Percentiles rank a stretch among this genome's conserved stretches.
Conservation (phyloP, 2,329 filamentous ascomycete species). For the Dryadomyces quercus-mongolicae region DNA sequence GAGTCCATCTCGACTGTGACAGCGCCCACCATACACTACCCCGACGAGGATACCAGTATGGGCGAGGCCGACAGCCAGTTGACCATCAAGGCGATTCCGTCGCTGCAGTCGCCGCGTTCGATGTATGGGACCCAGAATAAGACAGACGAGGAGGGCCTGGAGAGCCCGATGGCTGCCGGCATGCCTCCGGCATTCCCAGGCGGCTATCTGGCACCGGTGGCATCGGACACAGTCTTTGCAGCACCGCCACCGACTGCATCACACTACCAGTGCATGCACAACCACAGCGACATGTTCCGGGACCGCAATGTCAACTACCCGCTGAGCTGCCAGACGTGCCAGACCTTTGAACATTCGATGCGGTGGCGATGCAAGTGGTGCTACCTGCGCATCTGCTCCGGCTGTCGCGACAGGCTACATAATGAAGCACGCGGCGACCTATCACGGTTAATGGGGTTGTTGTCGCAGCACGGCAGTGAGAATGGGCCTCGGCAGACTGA, state of each 20-base stretch:
- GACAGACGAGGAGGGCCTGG: conserved; percentile 1
- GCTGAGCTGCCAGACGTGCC: conserved; percentile 41
- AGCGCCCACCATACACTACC: background rate
- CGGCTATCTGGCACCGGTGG: conserved; percentile 14
- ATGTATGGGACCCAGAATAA: background rate
- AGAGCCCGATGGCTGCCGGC: background rate
- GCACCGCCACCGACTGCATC: conserved; percentile 27
- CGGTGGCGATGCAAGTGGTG: conserved; percentile 39
- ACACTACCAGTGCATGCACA: conserved; percentile 33
- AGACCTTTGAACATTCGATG: conserved; percentile 28
- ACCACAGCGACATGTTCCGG: conserved; percentile 34
- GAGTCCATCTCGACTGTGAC: background rate
- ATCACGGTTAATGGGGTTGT: conserved; percentile 24
- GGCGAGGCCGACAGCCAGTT: conserved; percentile 8
- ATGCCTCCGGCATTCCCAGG: conserved; percentile 15
- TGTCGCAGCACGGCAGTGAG: background rate
- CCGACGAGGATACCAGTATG: background rate
- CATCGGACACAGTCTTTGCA: conserved; percentile 25
- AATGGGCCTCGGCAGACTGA: background rate
- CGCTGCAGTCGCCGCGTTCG: background rate
- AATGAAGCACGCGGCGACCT: conserved; percentile 30
- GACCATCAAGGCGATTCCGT: conserved; percentile 4
- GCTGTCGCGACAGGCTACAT: conserved; percentile 31
- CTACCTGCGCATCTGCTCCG: conserved; percentile 37
- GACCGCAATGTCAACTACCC: conserved; percentile 36